Evolutionary conservation across 768 basidiomycete genomes (phyloP), one percentile per base, ranked within the genome.

Genomic region (Amanita inopinata): DNA sequence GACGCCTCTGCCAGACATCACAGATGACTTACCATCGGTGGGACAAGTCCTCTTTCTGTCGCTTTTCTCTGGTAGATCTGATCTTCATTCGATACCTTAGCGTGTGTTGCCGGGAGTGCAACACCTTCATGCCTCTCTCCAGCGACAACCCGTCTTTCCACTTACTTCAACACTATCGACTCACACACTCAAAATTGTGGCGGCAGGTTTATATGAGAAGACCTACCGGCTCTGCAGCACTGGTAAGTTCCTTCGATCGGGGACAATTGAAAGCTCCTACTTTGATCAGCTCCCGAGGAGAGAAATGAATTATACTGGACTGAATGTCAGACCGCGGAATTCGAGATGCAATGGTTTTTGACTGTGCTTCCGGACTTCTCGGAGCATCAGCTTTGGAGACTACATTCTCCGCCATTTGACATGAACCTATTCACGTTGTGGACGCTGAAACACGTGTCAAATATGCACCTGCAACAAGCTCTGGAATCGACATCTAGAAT

Each of bases 381-480:
- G 33, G 65, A 60, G 22, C 55, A 52, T 32, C 62, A 64, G 41
- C 47, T 53, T 9, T 60, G 58, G 56, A 50, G 56, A 33, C 48
- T 56, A 17, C 59, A 59, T 38, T 52, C 56, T n/a, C 57, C 63
- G 3, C 51, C 53, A 32, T 53, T 68, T 34, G 66, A 70, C 42
- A 61, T 63, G 30, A 68, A 72, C 41, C 44, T 74, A 5, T 65
- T 71, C 43, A 54, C 62, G 6, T 62, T 74, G 25, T 71, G 78
- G 48, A 71, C 71, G 4, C 62, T 78, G 48, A 56, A 70, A 37
- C 61, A 73, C 47, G 66, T 69, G 12, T 65, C 71, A 8, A 68
- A 69, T 15, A 68, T 78, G 40, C 70, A 77, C 47, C 62, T 78
- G 7, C 65, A 71, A 47, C 60, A 34, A 34, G 41, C 41, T 9